Conservation (phyloP, 2,329 filamentous ascomycete species). For the Pseudogymnoascus sp. region DNA sequence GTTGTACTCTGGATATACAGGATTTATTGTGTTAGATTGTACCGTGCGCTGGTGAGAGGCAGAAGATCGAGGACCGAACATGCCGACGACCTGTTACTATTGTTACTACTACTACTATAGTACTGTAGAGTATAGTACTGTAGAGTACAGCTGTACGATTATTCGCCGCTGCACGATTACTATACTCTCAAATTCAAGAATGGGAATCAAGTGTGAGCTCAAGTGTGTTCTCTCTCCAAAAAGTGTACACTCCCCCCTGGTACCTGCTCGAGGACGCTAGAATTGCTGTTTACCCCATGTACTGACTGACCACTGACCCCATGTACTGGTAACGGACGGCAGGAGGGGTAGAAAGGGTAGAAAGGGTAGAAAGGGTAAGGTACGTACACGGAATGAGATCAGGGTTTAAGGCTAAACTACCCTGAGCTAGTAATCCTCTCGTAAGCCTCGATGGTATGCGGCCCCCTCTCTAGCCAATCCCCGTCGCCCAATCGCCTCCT, state of each 20-base stretch:
- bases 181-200: too few relatives aligned
- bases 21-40: too few relatives aligned
- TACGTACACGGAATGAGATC: background rate
- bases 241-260: background rate
- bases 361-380: too few relatives aligned
- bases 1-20: background rate
- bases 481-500: background rate
- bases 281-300: background rate
- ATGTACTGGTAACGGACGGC: background rate
- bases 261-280: background rate
- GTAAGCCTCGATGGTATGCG: background rate
- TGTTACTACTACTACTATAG: background rate
- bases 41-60: background rate
- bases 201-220: too few relatives aligned
- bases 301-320: too few relatives aligned
- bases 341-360: too few relatives aligned
- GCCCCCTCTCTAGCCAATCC: background rate
- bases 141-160: too few relatives aligned
- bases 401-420: slow-evolving; percentile 1
- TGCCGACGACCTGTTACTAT: too few relatives aligned
- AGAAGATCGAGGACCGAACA: background rate
- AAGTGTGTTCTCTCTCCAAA: background rate
- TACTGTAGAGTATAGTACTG: background rate
- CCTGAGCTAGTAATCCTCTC: background rate
- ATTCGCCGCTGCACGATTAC: background rate